Evolutionary conservation across 139 green algal species (phyloP), one percentile per base, ranked within the genome.

Genomic region (Chlorella sp.): DNA sequence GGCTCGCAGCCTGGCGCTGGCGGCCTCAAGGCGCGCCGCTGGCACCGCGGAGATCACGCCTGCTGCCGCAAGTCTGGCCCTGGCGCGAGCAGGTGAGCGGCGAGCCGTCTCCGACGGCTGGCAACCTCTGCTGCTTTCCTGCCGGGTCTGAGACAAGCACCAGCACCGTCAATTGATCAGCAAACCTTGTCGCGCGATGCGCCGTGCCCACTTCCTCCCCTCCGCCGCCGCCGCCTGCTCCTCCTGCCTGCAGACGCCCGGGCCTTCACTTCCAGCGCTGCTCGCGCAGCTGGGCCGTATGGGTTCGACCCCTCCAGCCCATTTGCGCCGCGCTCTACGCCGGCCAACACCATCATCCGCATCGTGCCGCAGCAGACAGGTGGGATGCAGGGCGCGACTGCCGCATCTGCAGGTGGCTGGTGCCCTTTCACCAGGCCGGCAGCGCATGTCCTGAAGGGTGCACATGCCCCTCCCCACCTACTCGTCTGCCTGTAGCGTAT

Each of bases 331-430:
- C 72, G 43, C 34, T 73, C 43, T 40, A 87, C 84, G 4, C 84
- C 87, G 20, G 65, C 81, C 30, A 91, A 91, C 67, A 91, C 84
- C 3, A 84, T 93, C 46, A 76, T 86, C 62, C 95, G 92, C 41
- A 93, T 99, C 30, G 96, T 99, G 28, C 96, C 96, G 13, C 94
- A 99, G 90, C 93, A 96, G 87, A 95, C 87, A 20, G 81, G 81
- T 80, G 40, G 32, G 44, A 2, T 16, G 3, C 32, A 20, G 44
- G n/a, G 32, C 38, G 65, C 90, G 92, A 1, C 94, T 86, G 73
- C 93, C 96, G 2, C 82, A 97, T 1, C 94, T 97, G 79, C 84
- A 95, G 38, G 73, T n/a, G 46, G 2, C 8, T 60, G n/a, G 58
- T 70, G 46, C 26, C 22, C 56, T 65, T 3, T 65, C 7, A 65